Evolutionary conservation across 345 rosid genomes (phyloP), one percentile per base, ranked within the genome.

Genomic region (Heritiera fomes): DNA sequence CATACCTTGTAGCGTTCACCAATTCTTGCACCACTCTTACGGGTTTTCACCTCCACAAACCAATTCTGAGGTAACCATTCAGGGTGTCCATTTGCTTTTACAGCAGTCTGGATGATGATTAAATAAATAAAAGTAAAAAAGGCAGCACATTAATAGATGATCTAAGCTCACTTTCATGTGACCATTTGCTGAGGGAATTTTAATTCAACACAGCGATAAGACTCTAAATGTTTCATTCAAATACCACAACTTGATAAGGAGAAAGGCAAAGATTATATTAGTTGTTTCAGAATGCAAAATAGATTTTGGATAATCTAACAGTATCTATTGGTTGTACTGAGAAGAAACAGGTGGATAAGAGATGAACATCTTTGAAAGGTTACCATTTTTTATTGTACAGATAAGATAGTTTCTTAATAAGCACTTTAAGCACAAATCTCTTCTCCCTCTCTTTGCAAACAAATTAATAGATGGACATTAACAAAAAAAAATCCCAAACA

Each of bases 11-110:
- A 83, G 15, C n/a, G 41, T 28, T 46, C 60, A 77, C 85, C 90
- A 32, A 61, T 8, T 14, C 0, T 12, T 73, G 65, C 14, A 78
- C 88, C 86, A 72, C 78, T 80, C 32, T 77, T 68, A 28, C 38
- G 75, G 74, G 79, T 47, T 84, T 52, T 77, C 38, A 28, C 30
- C 79, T 88, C 85, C 71, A 77, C 17, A 58, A 75, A 28, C 86
- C 86, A 85, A 69, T 84, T 83, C 83, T 81, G 78, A 11, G 86
- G 88, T 75, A 87, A 86, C 89, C 88, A 85, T 7, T 77, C 81
- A 59, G 88, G 83, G 75, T 32, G 73, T 74, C 79, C 81, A 40
- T n/a, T 64, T 40, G 53, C 74, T 40, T 67, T 14, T 15, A 47
- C 73, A 13, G 30, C 63, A 69, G 59, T 49, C 85, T 86, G 82